Evolutionary conservation across 495 filamentous ascomycete genomes (phyloP), one percentile per base, ranked within the genome.

Genomic region (Diplogelasinospora grovesii): DNA sequence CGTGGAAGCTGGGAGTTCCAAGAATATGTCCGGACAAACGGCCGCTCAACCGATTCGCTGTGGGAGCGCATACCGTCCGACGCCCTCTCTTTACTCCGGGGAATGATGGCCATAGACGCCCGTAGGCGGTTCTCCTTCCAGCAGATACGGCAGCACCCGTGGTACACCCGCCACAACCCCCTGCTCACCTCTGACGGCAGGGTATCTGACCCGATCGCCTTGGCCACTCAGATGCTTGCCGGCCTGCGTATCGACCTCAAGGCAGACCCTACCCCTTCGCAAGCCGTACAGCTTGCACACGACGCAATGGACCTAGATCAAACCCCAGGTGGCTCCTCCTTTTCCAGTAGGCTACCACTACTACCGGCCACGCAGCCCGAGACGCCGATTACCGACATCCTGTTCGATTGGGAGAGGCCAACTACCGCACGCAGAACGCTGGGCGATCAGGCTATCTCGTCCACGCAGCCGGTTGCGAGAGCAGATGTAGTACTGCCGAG

Each of bases 201-300:
- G 43, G 73, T 89, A n/a, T 71, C 75, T 15, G 87, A 96, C 48
- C 82, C 85, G 1, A 65, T 97, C 45, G 76, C 78, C 18, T 69
- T 97, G 14, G 92, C 92, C 20, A 94, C 92, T 0, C 78, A 83
- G 48, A 93, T 99, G 83, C 83, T 99, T 41, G 85, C 93, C 51
- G 81, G 74, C 24, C 78, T 99, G n/a, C 84, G 79, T 40, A 95
- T 99, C 59, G 85, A 96, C 58, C 89, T 97, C 60, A 79, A 65
- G 36, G 77, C 83, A 39, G 68, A 80, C 39, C 79, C 85, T 9
- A 63, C 78, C 8, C 64, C 73, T 6, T 64, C 71, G 39, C 65
- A 78, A 37, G 10, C 30, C 7, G 13, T 24, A 40, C 9, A 47
- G 23, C 44, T 39, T 23, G 51, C 55, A 14, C 36, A 48, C 38